Evolutionary conservation across 2,329 filamentous ascomycete genomes (phyloP), one percentile per base, ranked within the genome.

Genomic region (Calonectria ilicicola): DNA sequence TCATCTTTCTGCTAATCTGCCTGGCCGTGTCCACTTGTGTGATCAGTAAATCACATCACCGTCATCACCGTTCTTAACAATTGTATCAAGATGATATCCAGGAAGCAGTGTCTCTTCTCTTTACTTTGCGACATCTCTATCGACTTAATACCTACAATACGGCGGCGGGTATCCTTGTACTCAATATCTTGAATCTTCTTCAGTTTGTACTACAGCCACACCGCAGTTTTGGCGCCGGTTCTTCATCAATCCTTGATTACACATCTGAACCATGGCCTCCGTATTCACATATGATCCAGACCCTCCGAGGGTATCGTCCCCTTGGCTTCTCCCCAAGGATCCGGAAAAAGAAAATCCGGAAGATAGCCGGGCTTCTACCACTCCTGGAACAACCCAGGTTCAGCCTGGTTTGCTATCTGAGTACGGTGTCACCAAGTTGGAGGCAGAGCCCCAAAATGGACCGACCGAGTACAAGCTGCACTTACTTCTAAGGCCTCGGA

Each of bases 401-500:
- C 73, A 78, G 51, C 81, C 85, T 7, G 86, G 85, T n/a, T 78
- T 88, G 9, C 84, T 91, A 15, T 88, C 88, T 5, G 90, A 93
- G 68, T 92, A 91, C 81, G 90, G 89, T 1, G 90, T 97, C 56
- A 93, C 92, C 53, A 95, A 93, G 80, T 86, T 99, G 19, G 93
- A 96, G 75, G 93, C 96, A 15, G 97, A 99, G 83, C 96, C 96
- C 7, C 96, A 98, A 81, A 93, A 97, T 75, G 97, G 97, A 0
- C 95, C 97, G 21, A 97, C 95, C 0, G 97, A 99, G 84, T 99
- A 99, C 85, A 99, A 99, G 83, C 86, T 99, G 51, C 97, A 98
- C 84, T 87, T 99, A 7, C 89, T 98, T 8, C 86, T 98, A 65
- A 92, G 95, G 42, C 92, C 94, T 19, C 90, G 96, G 70, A 90